Base-by-base conservation (phyloP, 768 basidiomycete genomes). In the Suillus luteus region DNA sequence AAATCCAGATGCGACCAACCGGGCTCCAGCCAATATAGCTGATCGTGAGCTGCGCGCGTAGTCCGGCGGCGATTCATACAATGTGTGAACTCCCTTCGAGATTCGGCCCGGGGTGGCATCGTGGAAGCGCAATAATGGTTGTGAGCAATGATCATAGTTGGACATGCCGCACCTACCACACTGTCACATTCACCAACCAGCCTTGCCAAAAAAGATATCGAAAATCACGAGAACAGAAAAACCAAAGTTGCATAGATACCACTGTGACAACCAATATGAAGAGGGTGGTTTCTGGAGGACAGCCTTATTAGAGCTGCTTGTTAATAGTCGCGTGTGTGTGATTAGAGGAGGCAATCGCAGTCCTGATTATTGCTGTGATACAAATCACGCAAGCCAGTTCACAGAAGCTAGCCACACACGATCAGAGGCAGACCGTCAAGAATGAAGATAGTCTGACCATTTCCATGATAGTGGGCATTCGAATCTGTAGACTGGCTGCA, bases 171-270 rank as follows among this genome's bases (percentile, higher is more conserved):
- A 17, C 41, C 41, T 41, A 17, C 41, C 41, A 41, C n/a, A n/a
- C n/a, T n/a, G n/a, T n/a, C 41, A 41, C 14, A 41, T 41, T 41
- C 15, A 41, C 43, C 17, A 43, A 43, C 43, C 19, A 92, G 70
- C n/a, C 88, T 79, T 1, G 89, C 90, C 27, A 92, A 76, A 24
- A 86, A 33, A 33, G 5, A 33, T n/a, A 33, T 33, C n/a, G n/a
- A 91, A 76, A 67, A 86, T 86, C 66, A 88, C 90, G 19, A 89
- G 70, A 14, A 86, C 64, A 0, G 83, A 89, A 88, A 48, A 9
- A 91, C 72, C 57, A 92, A 76, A 12, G 80, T 86, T 43, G 75
- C 78, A 67, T 86, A 27, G 1, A 27, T 27, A 27, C 27, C 27
- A 27, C 2, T 90, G 55, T 24, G 27, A 6, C 55, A 40, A 77